Evolutionary conservation across 2,329 filamentous ascomycete species (phyloP).

Genomic region (Esteya vermicola): DNA sequence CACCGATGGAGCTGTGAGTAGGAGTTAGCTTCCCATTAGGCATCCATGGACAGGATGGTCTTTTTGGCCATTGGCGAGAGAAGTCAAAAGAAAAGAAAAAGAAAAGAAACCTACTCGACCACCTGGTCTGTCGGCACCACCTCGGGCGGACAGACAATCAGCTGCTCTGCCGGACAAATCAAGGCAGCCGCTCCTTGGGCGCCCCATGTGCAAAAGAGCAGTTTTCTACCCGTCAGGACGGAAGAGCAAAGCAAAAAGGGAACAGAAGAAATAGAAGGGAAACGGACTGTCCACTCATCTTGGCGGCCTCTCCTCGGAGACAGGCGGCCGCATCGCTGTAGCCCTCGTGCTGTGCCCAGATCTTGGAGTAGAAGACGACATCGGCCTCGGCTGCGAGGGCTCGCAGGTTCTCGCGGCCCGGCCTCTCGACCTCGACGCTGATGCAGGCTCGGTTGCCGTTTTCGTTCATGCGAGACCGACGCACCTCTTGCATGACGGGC

Average conservation of each 20-base stretch:
- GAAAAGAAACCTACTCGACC: constrained; percentile 35
- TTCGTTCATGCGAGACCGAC: not conserved
- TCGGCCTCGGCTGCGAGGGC: constrained; percentile 49
- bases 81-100: not conserved
- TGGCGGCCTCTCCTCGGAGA: constrained; percentile 26
- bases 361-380: constrained; percentile 59
- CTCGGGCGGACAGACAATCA: constrained; percentile 24
- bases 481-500: constrained; percentile 43
- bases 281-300: constrained; percentile 13
- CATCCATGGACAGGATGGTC: too few species aligned
- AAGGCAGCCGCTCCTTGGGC: constrained; percentile 30
- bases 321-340: constrained; percentile 30
- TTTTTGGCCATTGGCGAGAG: too few species aligned
- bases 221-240: constrained; percentile 16
- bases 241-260: not conserved
- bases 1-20: constrained; percentile 49
- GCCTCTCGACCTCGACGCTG: constrained; percentile 63
- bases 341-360: constrained; percentile 47
- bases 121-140: constrained; percentile 26
- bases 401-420: constrained; percentile 42
- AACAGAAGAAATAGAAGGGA: not conserved
- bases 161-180: constrained; percentile 18
- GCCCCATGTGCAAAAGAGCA: constrained; percentile 30
- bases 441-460: constrained; percentile 31
- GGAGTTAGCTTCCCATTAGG: too few species aligned